Evolutionary conservation across 2,329 filamentous ascomycete species (phyloP), one percentile per base, ranked within the genome.

Genomic region (Xylaria sp.): DNA sequence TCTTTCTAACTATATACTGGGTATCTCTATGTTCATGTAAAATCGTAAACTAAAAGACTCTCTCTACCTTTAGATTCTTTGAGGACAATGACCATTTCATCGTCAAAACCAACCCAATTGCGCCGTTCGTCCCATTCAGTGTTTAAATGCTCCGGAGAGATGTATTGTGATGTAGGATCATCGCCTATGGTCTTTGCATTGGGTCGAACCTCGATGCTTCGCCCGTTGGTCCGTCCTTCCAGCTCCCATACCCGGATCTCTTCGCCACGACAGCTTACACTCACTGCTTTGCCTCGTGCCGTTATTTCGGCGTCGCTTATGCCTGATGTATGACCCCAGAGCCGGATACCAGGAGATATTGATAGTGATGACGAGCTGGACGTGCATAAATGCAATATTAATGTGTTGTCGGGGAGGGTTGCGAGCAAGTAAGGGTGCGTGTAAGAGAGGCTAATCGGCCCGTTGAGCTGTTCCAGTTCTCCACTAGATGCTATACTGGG

Each of bases 271-370:
- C 84, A 84, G 76, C 91, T 95, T 53, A 97, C 89, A n/a, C 92
- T 96, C 3, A 97, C 91, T 0, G 93, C 94, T 76, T 94, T 96
- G 17, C 93, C 93, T 38, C 91, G 87, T 46, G 90, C 87, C 17
- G 91, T 94, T 57, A 97, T 92, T 71, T 96, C 89, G 7, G 92
- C 92, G 33, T 92, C 89, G 51, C 91, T 92, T 35, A 97, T 92
- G 2, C 91, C 92, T 1, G 93, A 96, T 0, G 94, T 97, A 73
- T 97, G 94, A 7, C 94, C 94, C 91, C 92, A 97, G 5, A 97
- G 84, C 28, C 92, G 85, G 66, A 88, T 89, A 0, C 91, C 92
- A 0, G 87, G 79, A 38, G 90, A 89, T 58, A 97, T 88, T 0
- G 84, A 86, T 1, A 97, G 81, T 0, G 82, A 78, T 0, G 86